A percentile compares a stretch with the other conserved stretches of the same genome.
Evolutionary conservation across 805 yeast genomes (phyloP).

Genomic region (Yarrowia divulgata): DNA sequence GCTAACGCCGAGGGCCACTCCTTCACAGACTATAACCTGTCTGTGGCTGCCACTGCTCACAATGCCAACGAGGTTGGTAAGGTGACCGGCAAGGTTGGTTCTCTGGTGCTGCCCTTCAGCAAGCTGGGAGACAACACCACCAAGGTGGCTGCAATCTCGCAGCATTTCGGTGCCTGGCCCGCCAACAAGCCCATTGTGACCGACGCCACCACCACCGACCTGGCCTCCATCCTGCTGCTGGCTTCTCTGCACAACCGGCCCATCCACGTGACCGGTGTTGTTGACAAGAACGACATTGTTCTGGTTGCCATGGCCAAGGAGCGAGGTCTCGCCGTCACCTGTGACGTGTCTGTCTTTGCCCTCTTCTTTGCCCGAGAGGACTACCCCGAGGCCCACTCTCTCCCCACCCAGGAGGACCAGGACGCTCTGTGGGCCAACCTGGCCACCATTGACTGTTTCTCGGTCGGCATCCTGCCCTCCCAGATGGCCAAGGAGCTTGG

Average conservation of each 20-base stretch:
- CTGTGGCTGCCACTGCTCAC: conserved; percentile 80
- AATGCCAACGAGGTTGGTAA: conserved; percentile 69
- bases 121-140: conserved; percentile 63
- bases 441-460: conserved; percentile 79
- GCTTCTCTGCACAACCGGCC: conserved; percentile 86
- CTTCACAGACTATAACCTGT: conserved; percentile 80
- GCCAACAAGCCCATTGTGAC: conserved; percentile 81
- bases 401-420: conserved; percentile 85
- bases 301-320: conserved; percentile 85
- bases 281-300: conserved; percentile 79
- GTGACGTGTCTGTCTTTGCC: conserved; percentile 84
- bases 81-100: conserved; percentile 71
- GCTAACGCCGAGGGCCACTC: conserved; percentile 61
- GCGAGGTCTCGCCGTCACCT: conserved; percentile 81
- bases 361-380: conserved; percentile 73
- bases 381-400: conserved; percentile 70
- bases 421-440: conserved; percentile 80
- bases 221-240: conserved; percentile 89
- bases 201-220: conserved; percentile 88
- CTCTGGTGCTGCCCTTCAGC: conserved; percentile 81
- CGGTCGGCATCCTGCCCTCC: conserved; percentile 81
- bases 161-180: conserved; percentile 87
- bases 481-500: conserved; percentile 71
- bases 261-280: conserved; percentile 88
- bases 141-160: conserved; percentile 78